Evolutionary conservation across 345 rosid genomes (phyloP).

Genomic region (Eucalyptus victrix): DNA sequence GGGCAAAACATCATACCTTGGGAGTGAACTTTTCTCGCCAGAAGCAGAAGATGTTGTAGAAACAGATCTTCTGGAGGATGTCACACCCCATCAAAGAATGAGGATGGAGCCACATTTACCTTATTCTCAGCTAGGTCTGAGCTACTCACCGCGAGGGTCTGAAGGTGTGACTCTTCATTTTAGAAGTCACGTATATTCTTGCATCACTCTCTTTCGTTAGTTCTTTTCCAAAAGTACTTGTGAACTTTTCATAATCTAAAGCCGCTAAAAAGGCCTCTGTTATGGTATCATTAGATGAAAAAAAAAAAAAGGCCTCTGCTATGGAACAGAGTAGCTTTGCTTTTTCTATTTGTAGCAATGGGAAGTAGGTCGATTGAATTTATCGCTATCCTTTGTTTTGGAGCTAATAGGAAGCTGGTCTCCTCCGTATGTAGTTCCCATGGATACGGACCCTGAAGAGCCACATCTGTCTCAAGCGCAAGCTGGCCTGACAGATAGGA

Average conservation of each 20-base stretch:
- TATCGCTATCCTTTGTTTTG: neutral
- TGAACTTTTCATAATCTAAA: neutral
- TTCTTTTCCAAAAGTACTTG: neutral
- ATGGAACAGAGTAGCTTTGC: neutral
- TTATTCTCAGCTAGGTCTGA: neutral
- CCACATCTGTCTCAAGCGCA: neutral
- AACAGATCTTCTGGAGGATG: neutral
- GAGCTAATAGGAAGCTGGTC: neutral
- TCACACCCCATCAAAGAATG: neutral
- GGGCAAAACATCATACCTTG: neutral
- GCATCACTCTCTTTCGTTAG: neutral
- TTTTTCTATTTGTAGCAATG: neutral
- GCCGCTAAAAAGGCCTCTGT: neutral
- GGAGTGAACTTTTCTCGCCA: neutral
- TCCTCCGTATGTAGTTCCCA: neutral
- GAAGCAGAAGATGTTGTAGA: neutral
- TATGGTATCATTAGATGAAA: neutral
- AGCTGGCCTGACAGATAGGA: neutral
- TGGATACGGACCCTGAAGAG: neutral
- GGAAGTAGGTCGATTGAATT: neutral
- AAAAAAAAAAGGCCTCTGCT: neutral
- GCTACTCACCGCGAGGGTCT: neutral
- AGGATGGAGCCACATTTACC: neutral
- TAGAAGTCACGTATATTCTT: neutral
- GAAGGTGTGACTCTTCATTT: neutral